A percentile compares a stretch with the other conserved stretches of the same genome.
These are phyloP conservation scores for Daldinia childiae DNA, from an alignment of 495 filamentous ascomycete genomes.

Conservation along the genomic window DNA sequence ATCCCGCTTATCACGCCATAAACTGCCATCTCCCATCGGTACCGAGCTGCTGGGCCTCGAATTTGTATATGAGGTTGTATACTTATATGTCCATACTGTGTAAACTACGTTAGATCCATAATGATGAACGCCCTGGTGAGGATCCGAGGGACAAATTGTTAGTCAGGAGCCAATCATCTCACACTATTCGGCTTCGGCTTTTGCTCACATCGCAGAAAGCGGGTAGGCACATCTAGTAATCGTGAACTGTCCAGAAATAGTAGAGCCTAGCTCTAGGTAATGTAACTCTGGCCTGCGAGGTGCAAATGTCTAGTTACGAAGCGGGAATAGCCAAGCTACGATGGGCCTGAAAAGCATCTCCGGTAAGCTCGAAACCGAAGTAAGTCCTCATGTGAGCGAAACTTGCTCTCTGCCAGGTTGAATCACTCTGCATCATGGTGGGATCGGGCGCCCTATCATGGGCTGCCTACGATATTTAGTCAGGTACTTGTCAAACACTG, in stretches of 20 bases:
- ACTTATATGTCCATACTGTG: conserved; percentile 33
- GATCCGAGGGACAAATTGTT: conserved; percentile 14
- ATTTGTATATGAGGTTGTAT: conserved; percentile 7
- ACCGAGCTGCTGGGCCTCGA: conserved; percentile 37
- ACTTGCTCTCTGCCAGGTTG: conserved; percentile 18
- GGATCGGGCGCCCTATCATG: conserved; percentile 27
- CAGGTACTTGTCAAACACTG: conserved; percentile 38
- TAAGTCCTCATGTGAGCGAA: conserved; percentile 25
- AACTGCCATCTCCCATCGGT: conserved; percentile 43
- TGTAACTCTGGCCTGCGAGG: conserved; percentile 25
- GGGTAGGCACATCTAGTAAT: conserved; percentile 25
- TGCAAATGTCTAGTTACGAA: conserved; percentile 11
- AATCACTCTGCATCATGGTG: conserved; percentile 30
- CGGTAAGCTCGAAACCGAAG: conserved; percentile 27
- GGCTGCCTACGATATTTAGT: conserved; percentile 36
- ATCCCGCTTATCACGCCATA: conserved; percentile 40
- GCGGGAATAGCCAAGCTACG: conserved; percentile 29
- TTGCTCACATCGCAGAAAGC: conserved; percentile 29
- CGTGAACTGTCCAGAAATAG: conserved; percentile 18
- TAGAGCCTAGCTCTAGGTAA: conserved; percentile 23
- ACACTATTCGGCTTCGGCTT: conserved; percentile 22
- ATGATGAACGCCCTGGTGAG: conserved; percentile 16
- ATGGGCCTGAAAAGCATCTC: conserved; percentile 16
- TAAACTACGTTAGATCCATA: conserved; percentile 12
- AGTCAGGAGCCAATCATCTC: conserved; percentile 20